Evolutionary conservation across 139 green algal species (phyloP).

Genomic region (Coelastrella sp.): DNA sequence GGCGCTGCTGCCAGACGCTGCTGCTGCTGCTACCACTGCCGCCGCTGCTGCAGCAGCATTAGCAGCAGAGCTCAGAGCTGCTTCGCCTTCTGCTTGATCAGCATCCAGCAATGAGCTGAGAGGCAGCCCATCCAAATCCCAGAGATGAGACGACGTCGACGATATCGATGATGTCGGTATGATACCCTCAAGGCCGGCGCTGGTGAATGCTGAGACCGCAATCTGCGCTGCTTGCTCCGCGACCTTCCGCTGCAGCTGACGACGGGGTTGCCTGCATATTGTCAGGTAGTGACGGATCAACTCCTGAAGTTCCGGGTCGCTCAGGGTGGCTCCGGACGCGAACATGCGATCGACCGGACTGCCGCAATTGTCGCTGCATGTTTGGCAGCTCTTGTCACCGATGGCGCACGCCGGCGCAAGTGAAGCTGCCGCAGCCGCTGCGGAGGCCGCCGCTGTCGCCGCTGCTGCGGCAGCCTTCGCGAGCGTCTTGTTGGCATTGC

Average conservation of each 20-base stretch:
- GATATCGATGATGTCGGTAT: neutral
- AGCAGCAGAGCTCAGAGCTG: neutral
- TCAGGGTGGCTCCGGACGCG: neutral
- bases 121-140: neutral
- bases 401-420: constrained; percentile 6
- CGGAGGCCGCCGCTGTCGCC: neutral
- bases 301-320: constrained; percentile 7
- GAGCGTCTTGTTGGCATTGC: neutral
- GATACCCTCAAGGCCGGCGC: neutral
- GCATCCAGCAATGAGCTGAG: neutral
- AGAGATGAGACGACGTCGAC: neutral
- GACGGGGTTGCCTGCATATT: neutral
- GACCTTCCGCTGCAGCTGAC: neutral
- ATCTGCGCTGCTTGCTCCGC: constrained; percentile 6
- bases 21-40: constrained; percentile 18
- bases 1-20: neutral
- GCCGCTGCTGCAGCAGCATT: constrained; percentile 11
- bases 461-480: neutral
- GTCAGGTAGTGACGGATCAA: neutral
- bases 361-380: constrained; percentile 14
- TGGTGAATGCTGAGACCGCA: neutral
- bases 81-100: neutral
- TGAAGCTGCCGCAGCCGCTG: constrained; percentile 10
- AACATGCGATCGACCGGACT: constrained; percentile 24
- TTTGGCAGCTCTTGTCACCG: neutral